Percentiles rank a stretch among this genome's conserved stretches.
These are phyloP conservation scores for Hippophae rhamnoides DNA, from an alignment of 306 rosid genomes.

Conservation along the genomic window DNA sequence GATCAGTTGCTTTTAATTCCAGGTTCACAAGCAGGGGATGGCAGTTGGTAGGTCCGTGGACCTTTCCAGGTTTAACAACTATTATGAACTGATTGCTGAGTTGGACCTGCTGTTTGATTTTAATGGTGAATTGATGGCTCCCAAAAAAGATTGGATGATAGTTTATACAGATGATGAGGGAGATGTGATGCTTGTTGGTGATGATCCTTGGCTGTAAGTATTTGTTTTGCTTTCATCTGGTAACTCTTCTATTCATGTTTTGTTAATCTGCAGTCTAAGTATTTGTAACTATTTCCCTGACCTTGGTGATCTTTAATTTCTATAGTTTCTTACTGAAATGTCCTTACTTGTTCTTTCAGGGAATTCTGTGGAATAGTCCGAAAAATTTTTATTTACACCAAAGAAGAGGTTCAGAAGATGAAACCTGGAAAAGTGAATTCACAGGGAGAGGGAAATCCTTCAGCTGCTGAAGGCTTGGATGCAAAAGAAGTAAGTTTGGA, in stretches of 20 bases:
- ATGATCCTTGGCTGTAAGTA: slow-evolving; percentile 98
- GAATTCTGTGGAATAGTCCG: slow-evolving; percentile 93
- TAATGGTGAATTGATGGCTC: slow-evolving; percentile 61
- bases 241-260: not conserved
- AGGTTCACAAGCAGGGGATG: slow-evolving; percentile 99
- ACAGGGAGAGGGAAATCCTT: slow-evolving; percentile 1
- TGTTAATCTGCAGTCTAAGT: not conserved
- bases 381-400: slow-evolving; percentile 74
- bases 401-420: slow-evolving; percentile 59
- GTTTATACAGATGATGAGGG: slow-evolving; percentile 88
- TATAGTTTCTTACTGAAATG: not conserved
- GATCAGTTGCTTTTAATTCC: slow-evolving; percentile 17
- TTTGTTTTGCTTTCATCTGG: not conserved
- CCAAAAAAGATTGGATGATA: slow-evolving; percentile 70
- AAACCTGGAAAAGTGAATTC: not conserved
- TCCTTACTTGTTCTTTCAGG: slow-evolving; percentile 23
- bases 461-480: not conserved
- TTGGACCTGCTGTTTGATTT: slow-evolving; percentile 75
- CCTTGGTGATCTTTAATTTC: slow-evolving; percentile 3
- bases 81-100: slow-evolving; percentile 64
- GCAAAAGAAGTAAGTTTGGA: slow-evolving; percentile 1
- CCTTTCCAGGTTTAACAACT: slow-evolving; percentile 70
- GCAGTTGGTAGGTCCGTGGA: slow-evolving; percentile 96
- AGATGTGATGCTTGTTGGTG: slow-evolving; percentile 99
- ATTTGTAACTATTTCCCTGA: not conserved